phyloP scores from a whole-genome alignment of 345 rosid genomes.

The Pistacia vera region DNA sequence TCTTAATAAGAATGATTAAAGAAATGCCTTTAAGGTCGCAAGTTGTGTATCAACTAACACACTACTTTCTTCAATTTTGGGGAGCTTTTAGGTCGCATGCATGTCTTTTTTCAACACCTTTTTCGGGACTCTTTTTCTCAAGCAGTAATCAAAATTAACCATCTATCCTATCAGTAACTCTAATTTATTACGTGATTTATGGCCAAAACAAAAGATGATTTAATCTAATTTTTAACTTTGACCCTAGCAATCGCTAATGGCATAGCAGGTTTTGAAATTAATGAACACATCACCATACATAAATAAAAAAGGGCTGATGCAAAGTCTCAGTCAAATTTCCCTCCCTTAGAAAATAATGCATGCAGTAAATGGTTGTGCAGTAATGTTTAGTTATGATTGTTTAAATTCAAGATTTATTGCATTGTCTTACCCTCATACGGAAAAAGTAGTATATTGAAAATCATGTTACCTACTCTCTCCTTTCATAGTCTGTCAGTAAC shows the following conservation, averaged over 20 bases:
- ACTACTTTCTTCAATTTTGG: not conserved
- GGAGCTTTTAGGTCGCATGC: conserved; percentile 16
- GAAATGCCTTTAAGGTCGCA: conserved; percentile 6
- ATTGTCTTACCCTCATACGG: conserved; percentile 1
- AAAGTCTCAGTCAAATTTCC: conserved; percentile 9
- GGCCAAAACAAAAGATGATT: not conserved
- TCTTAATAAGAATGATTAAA: conserved; percentile 6
- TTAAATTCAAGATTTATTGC: conserved; percentile 15
- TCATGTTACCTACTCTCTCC: conserved; percentile 16
- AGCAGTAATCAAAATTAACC: not conserved
- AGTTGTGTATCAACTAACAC: not conserved
- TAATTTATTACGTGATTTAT: conserved; percentile 13
- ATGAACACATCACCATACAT: not conserved
- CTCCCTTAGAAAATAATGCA: conserved; percentile 4
- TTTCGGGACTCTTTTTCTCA: not conserved
- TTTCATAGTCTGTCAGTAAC: conserved; percentile 7
- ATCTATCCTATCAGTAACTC: not conserved
- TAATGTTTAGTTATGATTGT: conserved; percentile 7
- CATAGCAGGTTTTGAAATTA: conserved; percentile 9
- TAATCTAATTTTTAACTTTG: not conserved
- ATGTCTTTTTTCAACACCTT: not conserved
- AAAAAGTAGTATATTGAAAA: not conserved
- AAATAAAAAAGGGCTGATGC: not conserved
- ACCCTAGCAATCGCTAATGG: not conserved
- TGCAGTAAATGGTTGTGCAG: not conserved